Evolutionary conservation across 2,329 filamentous ascomycete genomes (phyloP), one percentile per base, ranked within the genome.

Genomic region (Fusarium nurragi): DNA sequence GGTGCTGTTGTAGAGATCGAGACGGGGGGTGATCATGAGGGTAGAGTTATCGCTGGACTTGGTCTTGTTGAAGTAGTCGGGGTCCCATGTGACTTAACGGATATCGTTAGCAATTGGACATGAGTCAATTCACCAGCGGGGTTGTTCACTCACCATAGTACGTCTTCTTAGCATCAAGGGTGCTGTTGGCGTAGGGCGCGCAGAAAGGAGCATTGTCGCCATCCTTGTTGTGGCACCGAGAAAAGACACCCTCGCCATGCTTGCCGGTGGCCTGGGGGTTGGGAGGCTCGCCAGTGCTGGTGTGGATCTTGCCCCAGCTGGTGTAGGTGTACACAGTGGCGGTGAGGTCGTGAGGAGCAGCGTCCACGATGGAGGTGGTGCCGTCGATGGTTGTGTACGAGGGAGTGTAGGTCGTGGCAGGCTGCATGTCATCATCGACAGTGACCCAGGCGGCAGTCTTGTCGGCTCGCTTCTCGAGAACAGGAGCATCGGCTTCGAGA

Each of bases 31-130:
- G 50, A 78, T 68, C 23, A 74, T 72, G 52, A 71, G 60, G 28
- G 75, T 74, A 25, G 67, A 49, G 65, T 77, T 77, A 60, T 57
- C 63, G 67, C 79, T 77, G 51, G 77, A 74, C 40, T 80, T 78
- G 53, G 77, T 74, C 44, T 75, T 71, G 68, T 77, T 77, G 76
- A 84, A 86, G 74, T 77, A 83, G 47, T 79, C 75, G 22, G 84
- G 77, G 65, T 88, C 84, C 84, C 85, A 87, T 25, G 83, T 86
- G 51, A 87, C 85, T 87, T 14, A 21, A 4, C 16, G 16, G 5
- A 19, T 22, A 7, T 13, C 37, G 39, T 57, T 51, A 62, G 49
- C 18, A 36, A 30, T 23, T 36, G 9, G 11, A 5, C 11, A 12
- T 6, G 23, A 11, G 30, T 11, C 28, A 25, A 43, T 18, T 7